phyloP scores from a whole-genome alignment of 1,139 yeast species.

The Pichia sp. region DNA sequence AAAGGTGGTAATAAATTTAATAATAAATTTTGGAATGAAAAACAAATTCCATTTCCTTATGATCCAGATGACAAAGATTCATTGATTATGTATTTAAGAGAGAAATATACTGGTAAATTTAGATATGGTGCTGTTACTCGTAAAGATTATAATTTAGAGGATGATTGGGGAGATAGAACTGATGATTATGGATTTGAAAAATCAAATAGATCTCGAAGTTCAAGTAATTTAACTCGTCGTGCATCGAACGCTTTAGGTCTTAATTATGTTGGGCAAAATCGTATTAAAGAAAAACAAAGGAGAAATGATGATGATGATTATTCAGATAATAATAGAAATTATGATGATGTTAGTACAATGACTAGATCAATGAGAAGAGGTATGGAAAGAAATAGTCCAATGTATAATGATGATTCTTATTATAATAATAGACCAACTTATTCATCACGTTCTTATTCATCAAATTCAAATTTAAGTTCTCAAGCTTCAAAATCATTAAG shows the following conservation, averaged over 20 bases:
- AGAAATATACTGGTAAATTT: slow-evolving; percentile 47
- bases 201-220: slow-evolving; percentile 4
- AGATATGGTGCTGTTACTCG: slow-evolving; percentile 32
- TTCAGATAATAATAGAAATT: neutral
- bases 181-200: slow-evolving; percentile 18
- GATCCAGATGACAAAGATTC: slow-evolving; percentile 61
- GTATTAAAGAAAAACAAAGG: slow-evolving; percentile 1
- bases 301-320: neutral
- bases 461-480: neutral
- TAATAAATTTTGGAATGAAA: slow-evolving; percentile 58
- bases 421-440: slow-evolving; percentile 2
- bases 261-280: slow-evolving; percentile 4
- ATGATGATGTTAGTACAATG: neutral
- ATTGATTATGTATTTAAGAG: slow-evolving; percentile 47
- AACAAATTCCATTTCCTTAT: slow-evolving; percentile 58
- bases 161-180: slow-evolving; percentile 14
- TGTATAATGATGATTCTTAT: slow-evolving; percentile 4
- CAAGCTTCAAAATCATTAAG: neutral
- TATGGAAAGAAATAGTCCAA: slow-evolving; percentile 14
- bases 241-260: slow-evolving; percentile 7
- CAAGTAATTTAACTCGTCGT: neutral
- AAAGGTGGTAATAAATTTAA: slow-evolving; percentile 62
- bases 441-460: slow-evolving; percentile 1
- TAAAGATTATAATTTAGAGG: slow-evolving; percentile 24
- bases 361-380: slow-evolving; percentile 21